Evolutionary conservation across 2,329 filamentous ascomycete genomes (phyloP).

Genomic region (Fusarium decemcellulare): DNA sequence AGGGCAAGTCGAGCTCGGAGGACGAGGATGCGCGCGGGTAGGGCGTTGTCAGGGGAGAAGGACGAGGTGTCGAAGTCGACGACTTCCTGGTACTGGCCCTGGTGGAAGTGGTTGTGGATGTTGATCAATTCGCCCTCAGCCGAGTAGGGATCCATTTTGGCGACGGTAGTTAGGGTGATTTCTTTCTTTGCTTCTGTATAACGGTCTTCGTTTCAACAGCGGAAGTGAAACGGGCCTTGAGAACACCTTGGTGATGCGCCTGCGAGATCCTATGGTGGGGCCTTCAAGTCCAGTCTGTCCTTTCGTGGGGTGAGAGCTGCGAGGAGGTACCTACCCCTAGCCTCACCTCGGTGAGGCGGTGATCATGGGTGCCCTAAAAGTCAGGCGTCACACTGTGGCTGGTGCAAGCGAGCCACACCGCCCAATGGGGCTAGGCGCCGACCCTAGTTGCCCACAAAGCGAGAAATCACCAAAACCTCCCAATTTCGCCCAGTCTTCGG

Average conservation of each 20-base stretch:
- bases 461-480: constrained; percentile 60
- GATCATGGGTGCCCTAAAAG: constrained; percentile 37
- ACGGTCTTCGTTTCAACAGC: constrained; percentile 33
- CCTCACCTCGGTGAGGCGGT: constrained; percentile 43
- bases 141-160: constrained; percentile 78
- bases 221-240: constrained; percentile 31
- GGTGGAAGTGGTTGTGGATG: constrained; percentile 79
- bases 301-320: constrained; percentile 43
- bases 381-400: constrained; percentile 47
- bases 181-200: constrained; percentile 21
- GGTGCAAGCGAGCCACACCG: constrained; percentile 44
- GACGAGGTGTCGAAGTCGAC: constrained; percentile 86
- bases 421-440: constrained; percentile 52
- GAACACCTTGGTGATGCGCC: constrained; percentile 51
- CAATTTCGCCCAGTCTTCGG: constrained; percentile 55
- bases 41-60: constrained; percentile 83
- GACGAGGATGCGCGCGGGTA: constrained; percentile 82
- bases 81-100: constrained; percentile 89
- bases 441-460: constrained; percentile 62
- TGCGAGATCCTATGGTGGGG: constrained; percentile 48
- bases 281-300: constrained; percentile 38
- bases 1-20: constrained; percentile 88
- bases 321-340: constrained; percentile 26
- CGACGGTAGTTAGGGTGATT: constrained; percentile 37
- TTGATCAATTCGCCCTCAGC: constrained; percentile 80